phyloP scores from a whole-genome alignment of 1,139 yeast species.

The Geotrichum armillariae region DNA sequence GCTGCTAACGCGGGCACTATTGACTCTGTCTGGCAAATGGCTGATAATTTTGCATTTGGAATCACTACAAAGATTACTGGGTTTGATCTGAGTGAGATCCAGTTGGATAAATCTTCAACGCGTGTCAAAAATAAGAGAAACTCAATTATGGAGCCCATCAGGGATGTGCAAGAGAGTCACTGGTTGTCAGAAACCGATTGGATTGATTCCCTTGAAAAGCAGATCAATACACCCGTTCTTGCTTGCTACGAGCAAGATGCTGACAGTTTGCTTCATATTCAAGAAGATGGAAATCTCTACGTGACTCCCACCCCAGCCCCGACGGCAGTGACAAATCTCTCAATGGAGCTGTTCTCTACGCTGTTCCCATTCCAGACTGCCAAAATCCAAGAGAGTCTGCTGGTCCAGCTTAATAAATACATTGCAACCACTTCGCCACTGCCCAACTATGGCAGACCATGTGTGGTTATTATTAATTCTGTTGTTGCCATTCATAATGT shows the following conservation, averaged over 20 bases:
- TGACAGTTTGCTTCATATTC: conserved; percentile 24
- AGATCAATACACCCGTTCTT: conserved; percentile 29
- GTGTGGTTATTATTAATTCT: conserved; percentile 60
- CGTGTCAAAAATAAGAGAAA: conserved; percentile 18
- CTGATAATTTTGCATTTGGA: conserved; percentile 40
- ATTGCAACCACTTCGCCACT: conserved; percentile 28
- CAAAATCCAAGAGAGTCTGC: conserved; percentile 79
- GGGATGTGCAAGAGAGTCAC: conserved; percentile 29
- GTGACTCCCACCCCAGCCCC: conserved; percentile 32
- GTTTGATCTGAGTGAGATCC: conserved; percentile 27
- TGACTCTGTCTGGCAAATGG: conserved; percentile 37
- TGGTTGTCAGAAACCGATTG: conserved; percentile 35
- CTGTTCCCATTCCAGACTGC: conserved; percentile 73
- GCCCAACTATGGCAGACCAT: conserved; percentile 13
- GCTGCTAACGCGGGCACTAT: conserved; percentile 37
- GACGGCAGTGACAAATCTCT: conserved; percentile 63
- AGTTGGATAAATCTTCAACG: conserved; percentile 17
- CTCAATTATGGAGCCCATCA: conserved; percentile 19
- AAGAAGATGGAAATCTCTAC: conserved; percentile 15
- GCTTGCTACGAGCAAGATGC: conserved; percentile 34
- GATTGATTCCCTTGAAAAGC: conserved; percentile 28
- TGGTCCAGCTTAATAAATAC: conserved; percentile 73
- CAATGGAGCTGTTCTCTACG: conserved; percentile 72
- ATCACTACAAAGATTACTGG: conserved; percentile 35
- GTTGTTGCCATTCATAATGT: conserved; percentile 65